Conservation (phyloP, 2,329 filamentous ascomycete genomes). For the Exserohilum turcica region DNA sequence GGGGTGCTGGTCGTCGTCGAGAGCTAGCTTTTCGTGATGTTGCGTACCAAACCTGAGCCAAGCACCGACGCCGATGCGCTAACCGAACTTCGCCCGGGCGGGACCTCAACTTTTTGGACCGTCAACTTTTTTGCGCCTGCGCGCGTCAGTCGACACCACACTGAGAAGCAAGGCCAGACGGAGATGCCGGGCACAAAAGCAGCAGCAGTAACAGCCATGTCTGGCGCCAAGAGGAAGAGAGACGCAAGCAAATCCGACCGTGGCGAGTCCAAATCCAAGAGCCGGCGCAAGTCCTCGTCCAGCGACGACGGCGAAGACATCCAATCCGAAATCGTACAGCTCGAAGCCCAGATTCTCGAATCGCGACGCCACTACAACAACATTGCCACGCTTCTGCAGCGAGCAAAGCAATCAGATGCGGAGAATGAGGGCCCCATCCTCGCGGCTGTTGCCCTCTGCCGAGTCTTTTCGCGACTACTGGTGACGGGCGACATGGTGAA, state of each 20-base stretch:
- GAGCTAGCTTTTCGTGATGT: slow-evolving; percentile 35
- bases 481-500: slow-evolving; percentile 72
- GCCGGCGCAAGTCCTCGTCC: slow-evolving; percentile 39
- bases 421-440: slow-evolving; percentile 65
- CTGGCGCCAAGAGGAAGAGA: slow-evolving; percentile 53
- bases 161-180: not conserved
- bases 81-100: slow-evolving; percentile 33
- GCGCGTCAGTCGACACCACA: slow-evolving; percentile 3
- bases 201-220: slow-evolving; percentile 25
- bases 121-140: slow-evolving; percentile 10
- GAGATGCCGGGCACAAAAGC: slow-evolving; percentile 46
- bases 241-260: slow-evolving; percentile 39
- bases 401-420: slow-evolving; percentile 55
- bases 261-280: slow-evolving; percentile 49
- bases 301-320: slow-evolving; percentile 49
- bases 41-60: slow-evolving; percentile 25
- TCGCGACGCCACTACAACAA: slow-evolving; percentile 93
- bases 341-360: slow-evolving; percentile 82
- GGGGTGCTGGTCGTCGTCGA: slow-evolving; percentile 35
- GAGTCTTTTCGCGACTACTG: slow-evolving; percentile 82
- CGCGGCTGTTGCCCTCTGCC: slow-evolving; percentile 80
- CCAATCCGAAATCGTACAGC: slow-evolving; percentile 69
- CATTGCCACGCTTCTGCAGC: slow-evolving; percentile 72
- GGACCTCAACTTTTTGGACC: slow-evolving; percentile 25
- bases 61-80: slow-evolving; percentile 24